These are phyloP conservation scores for Coniophora puteana DNA, from an alignment of 1,284 basidiomycete genomes.

Conservation along the genomic window DNA sequence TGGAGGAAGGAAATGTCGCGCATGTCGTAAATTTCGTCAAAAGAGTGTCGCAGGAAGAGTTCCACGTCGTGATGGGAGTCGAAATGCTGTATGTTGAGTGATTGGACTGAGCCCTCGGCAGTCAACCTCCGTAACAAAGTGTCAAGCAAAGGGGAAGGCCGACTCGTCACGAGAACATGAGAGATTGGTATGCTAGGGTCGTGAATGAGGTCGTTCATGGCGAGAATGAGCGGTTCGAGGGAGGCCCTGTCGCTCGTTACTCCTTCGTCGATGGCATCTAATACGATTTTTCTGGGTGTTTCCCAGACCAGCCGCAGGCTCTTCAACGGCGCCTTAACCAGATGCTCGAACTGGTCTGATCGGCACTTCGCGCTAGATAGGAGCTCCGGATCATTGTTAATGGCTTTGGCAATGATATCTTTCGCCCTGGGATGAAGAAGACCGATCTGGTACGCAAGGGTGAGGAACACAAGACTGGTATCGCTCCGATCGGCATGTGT, in stretches of 20 bases:
- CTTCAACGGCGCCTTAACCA: conserved; percentile 13
- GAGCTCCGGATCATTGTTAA: conserved; percentile 18
- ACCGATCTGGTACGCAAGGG: conserved; percentile 12
- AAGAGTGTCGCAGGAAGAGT: conserved; percentile 12
- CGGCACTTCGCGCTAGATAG: conserved; percentile 17
- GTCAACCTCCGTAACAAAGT: conserved; percentile 7
- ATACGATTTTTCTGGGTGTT: conserved; percentile 11
- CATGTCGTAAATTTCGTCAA: conserved; percentile 11
- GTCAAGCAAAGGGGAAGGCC: conserved; percentile 15
- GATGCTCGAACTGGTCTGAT: conserved; percentile 17
- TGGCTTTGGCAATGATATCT: conserved; percentile 2
- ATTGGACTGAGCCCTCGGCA: conserved; percentile 1
- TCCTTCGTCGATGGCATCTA: conserved; percentile 21
- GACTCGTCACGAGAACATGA: conserved; percentile 15
- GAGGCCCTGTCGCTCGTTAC: conserved; percentile 16
- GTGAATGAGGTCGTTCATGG: conserved; percentile 11
- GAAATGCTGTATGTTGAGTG: conserved; percentile 16
- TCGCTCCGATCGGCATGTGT: conserved; percentile 12
- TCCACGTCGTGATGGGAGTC: conserved; percentile 16
- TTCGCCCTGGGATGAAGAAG: conserved; percentile 7
- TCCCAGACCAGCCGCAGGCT: background rate
- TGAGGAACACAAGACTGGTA: conserved; percentile 12
- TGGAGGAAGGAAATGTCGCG: conserved; percentile 16
- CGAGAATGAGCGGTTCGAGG: conserved; percentile 14
- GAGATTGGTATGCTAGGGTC: conserved; percentile 11